Evolutionary conservation across 116 monocot species (phyloP).

Genomic region (Dioscorea cayenensis): DNA sequence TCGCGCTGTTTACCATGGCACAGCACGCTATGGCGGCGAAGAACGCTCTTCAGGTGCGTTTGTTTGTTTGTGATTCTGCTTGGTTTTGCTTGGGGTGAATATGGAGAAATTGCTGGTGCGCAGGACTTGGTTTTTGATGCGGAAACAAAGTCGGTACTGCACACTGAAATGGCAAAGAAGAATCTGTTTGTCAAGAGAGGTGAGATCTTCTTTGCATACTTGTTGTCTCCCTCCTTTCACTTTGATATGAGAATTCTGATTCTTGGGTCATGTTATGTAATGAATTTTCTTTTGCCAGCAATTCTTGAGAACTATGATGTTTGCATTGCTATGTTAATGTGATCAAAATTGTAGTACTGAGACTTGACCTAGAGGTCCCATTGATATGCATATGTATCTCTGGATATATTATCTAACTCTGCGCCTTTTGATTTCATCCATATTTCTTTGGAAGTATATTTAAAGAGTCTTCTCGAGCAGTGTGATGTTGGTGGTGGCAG

Average conservation of each 20-base stretch:
- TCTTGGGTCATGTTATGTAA: background rate
- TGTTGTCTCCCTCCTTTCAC: background rate
- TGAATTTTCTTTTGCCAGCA: too few species aligned
- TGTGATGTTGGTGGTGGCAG: too few species aligned
- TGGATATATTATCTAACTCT: too few species aligned
- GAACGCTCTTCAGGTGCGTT: conserved; percentile 65
- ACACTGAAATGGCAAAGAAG: conserved; percentile 99
- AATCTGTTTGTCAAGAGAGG: conserved; percentile 97
- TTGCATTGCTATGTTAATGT: too few species aligned
- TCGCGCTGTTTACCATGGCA: conserved; percentile 75
- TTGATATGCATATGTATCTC: too few species aligned
- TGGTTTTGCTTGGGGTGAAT: background rate
- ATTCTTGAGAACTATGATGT: too few species aligned
- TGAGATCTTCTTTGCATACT: conserved; percentile 4
- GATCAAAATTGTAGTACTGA: too few species aligned
- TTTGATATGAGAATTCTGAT: background rate
- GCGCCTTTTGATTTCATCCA: too few species aligned
- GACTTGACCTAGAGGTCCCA: too few species aligned
- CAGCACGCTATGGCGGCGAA: conserved; percentile 79
- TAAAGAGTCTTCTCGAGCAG: too few species aligned
- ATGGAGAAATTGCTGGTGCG: background rate
- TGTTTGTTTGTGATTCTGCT: background rate
- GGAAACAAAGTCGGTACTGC: conserved; percentile 58
- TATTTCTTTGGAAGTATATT: too few species aligned
- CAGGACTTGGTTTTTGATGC: conserved; percentile 82